phyloP scores from a whole-genome alignment of 768 basidiomycete species.

The Suillus tomentosus region DNA sequence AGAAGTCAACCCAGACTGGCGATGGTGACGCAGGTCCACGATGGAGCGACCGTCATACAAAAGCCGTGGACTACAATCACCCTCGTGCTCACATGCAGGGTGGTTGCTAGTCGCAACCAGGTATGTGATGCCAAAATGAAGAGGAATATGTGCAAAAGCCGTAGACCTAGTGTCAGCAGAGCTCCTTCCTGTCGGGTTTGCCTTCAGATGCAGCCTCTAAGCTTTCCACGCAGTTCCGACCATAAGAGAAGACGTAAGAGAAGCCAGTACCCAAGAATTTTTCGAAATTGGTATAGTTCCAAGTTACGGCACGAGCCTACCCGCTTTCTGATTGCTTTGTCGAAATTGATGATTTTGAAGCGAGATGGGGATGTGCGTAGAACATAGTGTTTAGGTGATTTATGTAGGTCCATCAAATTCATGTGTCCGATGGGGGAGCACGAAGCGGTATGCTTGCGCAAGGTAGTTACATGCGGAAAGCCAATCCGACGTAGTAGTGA shows the following conservation, averaged over 20 bases:
- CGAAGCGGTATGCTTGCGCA: slow-evolving; percentile 21
- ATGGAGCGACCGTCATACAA: neutral
- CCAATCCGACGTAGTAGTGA: slow-evolving; percentile 28
- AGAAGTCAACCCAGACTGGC: neutral
- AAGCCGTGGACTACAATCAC: neutral
- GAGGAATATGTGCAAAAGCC: neutral
- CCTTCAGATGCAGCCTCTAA: neutral
- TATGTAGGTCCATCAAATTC: slow-evolving; percentile 30
- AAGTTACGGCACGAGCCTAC: slow-evolving; percentile 21
- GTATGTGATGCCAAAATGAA: neutral
- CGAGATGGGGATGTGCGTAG: slow-evolving; percentile 17
- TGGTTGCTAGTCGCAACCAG: neutral
- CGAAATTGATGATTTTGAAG: slow-evolving; percentile 30
- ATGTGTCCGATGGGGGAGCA: slow-evolving; percentile 25
- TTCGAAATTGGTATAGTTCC: slow-evolving; percentile 25
- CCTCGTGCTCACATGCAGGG: neutral
- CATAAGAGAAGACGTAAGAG: slow-evolving; percentile 1
- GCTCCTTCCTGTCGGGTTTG: neutral
- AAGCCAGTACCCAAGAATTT: slow-evolving; percentile 14
- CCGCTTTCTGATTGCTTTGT: slow-evolving; percentile 30
- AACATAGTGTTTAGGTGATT: slow-evolving; percentile 30
- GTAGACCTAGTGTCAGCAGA: neutral
- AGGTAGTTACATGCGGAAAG: slow-evolving; percentile 22
- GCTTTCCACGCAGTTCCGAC: neutral
- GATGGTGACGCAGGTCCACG: neutral